Evolutionary conservation across 257 asterid genomes (phyloP), one percentile per base, ranked within the genome.

Genomic region (Datura wrightii): DNA sequence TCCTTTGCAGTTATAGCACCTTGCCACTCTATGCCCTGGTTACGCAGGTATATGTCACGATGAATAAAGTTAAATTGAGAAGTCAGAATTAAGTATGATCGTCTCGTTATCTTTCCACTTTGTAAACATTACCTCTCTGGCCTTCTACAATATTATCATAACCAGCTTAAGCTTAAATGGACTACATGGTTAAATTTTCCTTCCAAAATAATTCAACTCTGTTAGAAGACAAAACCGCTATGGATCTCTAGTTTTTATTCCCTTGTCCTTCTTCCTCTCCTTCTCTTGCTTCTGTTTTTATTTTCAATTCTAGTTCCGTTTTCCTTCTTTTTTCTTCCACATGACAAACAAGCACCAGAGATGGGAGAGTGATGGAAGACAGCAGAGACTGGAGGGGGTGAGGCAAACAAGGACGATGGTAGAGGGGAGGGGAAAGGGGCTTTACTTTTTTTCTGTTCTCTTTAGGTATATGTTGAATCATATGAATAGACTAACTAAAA

Each of bases 1-100:
- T 93, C 80, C 85, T 95, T 82, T 95, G 98, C 92, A 92, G 98
- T 91, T 95, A 95, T 89, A 95, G 98, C 92, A 95, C 98, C 88
- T 90, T 95, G 88, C 98, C 98, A 3, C 93, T 95, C 62, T 94
- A 94, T 82, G 98, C 98, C 83, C 88, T 94, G 59, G 98, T 93
- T 70, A 94, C 98, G 62, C 98, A 94, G 98, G 98, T 93, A 90
- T 16, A 67, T 42, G 54, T 41, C 69, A 58, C 50, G 5, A 1
- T 1, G 10, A 34, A 34, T 52, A 52, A 34, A 52, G 31, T 48
- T 78, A 78, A 52, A 78, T 13, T 78, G 42, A 48, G 60, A 76
- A 52, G 34, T 78, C 3, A 8, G 63, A 13, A 78, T 52, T 70
- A 67, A 74, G 80, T 44, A n/a, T 44, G n/a, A n/a, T 72, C 34